Conservation (phyloP, 140 eudicot genomes). For the Ambrosia hybrid region DNA sequence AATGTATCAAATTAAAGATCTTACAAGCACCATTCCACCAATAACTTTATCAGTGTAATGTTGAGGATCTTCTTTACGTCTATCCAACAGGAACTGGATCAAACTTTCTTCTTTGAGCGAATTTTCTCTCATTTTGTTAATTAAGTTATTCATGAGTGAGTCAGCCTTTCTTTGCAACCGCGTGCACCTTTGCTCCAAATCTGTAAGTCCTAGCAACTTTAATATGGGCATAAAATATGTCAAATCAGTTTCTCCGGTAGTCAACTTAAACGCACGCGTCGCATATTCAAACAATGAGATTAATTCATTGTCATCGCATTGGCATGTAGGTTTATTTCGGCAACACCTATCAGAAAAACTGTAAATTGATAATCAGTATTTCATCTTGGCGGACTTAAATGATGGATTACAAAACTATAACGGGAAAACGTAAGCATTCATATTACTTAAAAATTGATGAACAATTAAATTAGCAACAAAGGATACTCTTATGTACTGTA, state of each 20-base stretch:
- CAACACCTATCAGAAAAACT: conserved; percentile 14
- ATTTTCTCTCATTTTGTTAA: conserved; percentile 10
- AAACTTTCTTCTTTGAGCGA: conserved; percentile 7
- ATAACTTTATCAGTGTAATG: conserved; percentile 30
- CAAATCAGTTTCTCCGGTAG: conserved; percentile 28
- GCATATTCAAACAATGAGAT: conserved; percentile 23
- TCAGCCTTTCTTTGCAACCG: conserved; percentile 35
- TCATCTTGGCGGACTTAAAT: not conserved
- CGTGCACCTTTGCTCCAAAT: conserved; percentile 33
- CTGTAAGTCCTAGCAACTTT: conserved; percentile 25
- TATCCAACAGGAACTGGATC: conserved; percentile 30
- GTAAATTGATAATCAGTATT: not conserved
- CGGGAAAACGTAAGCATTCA: too few species aligned
- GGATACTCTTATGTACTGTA: too few species aligned
- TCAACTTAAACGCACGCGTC: conserved; percentile 33
- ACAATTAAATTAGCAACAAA: too few species aligned
- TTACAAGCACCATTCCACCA: conserved; percentile 28
- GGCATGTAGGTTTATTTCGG: not conserved
- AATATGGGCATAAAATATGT: conserved; percentile 40
- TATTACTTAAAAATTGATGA: too few species aligned
- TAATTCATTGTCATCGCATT: not conserved
- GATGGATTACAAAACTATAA: too few species aligned
- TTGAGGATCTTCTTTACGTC: conserved; percentile 30
- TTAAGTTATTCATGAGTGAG: conserved; percentile 21
- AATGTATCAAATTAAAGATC: not conserved